phyloP scores from a whole-genome alignment of 2,329 filamentous ascomycete species.

The Pleurostoma richardsiae region DNA sequence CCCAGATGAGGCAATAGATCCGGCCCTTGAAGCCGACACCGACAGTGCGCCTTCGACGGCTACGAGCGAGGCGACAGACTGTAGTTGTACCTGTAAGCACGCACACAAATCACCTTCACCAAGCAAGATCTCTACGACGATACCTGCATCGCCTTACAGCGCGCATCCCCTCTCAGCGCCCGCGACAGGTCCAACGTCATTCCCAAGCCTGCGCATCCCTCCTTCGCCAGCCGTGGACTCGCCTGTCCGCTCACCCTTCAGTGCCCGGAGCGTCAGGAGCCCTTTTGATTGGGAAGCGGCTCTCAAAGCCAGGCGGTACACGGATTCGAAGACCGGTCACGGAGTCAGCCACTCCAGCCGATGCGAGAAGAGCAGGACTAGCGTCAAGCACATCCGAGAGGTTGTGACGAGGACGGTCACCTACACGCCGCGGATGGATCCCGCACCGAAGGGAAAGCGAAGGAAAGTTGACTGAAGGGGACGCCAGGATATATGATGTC shows the following conservation, averaged over 20 bases:
- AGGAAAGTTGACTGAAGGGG: conserved; percentile 56
- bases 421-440: conserved; percentile 81
- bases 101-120: conserved; percentile 42
- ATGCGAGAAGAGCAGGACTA: conserved; percentile 50
- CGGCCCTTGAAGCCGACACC: conserved; percentile 16
- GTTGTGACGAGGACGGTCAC: conserved; percentile 93
- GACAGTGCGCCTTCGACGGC: conserved; percentile 51
- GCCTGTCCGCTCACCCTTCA: conserved; percentile 72
- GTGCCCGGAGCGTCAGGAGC: conserved; percentile 58
- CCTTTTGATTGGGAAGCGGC: conserved; percentile 76
- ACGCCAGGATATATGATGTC: neutral
- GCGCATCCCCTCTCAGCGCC: conserved; percentile 56
- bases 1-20: conserved; percentile 26
- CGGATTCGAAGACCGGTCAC: conserved; percentile 45
- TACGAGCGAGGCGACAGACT: conserved; percentile 48
- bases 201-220: conserved; percentile 70
- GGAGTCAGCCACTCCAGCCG: conserved; percentile 19
- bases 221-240: conserved; percentile 70
- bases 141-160: conserved; percentile 2
- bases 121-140: conserved; percentile 12
- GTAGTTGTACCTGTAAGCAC: conserved; percentile 51
- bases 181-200: conserved; percentile 53
- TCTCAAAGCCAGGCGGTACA: conserved; percentile 58
- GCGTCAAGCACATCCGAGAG: conserved; percentile 70
- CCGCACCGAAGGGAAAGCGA: conserved; percentile 88